These are phyloP conservation scores for Piedraia hortae DNA, from an alignment of 2,329 filamentous ascomycete species.

Conservation along the genomic window DNA sequence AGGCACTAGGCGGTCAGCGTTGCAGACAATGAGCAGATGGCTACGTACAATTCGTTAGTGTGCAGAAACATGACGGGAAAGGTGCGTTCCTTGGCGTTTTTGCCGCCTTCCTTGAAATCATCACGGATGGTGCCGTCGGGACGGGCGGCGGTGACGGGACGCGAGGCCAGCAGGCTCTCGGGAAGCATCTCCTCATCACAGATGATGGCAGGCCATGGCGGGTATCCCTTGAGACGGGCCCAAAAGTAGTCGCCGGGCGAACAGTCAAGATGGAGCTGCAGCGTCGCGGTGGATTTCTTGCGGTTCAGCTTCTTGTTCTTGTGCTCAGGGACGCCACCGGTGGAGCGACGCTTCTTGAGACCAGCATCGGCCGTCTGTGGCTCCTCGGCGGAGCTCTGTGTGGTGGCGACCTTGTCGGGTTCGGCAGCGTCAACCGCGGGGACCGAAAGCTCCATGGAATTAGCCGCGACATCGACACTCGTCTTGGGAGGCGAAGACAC, in stretches of 20 bases:
- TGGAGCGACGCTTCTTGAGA: constrained; percentile 28
- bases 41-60: constrained; percentile 87
- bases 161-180: constrained; percentile 40
- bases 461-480: too few relatives aligned
- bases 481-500: too few relatives aligned
- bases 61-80: constrained; percentile 87
- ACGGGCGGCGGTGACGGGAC: constrained; percentile 61
- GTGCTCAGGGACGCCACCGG: constrained; percentile 31
- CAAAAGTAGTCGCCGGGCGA: constrained; percentile 80
- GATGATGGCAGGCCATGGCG: constrained; percentile 81
- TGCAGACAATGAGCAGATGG: background rate
- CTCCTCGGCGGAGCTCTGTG: constrained; percentile 4
- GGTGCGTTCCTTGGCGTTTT: constrained; percentile 57
- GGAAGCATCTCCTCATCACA: constrained; percentile 90
- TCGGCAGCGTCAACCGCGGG: too few relatives aligned
- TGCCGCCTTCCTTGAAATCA: constrained; percentile 66
- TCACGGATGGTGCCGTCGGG: constrained; percentile 67
- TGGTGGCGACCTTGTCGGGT: too few relatives aligned
- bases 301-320: constrained; percentile 61
- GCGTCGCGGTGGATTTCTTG: constrained; percentile 50
- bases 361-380: constrained; percentile 8
- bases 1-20: constrained; percentile 33
- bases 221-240: constrained; percentile 80
- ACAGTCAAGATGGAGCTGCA: constrained; percentile 39
- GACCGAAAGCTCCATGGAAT: too few relatives aligned